Base-by-base conservation (phyloP, 1,139 yeast species). In the Taphrina populina region DNA sequence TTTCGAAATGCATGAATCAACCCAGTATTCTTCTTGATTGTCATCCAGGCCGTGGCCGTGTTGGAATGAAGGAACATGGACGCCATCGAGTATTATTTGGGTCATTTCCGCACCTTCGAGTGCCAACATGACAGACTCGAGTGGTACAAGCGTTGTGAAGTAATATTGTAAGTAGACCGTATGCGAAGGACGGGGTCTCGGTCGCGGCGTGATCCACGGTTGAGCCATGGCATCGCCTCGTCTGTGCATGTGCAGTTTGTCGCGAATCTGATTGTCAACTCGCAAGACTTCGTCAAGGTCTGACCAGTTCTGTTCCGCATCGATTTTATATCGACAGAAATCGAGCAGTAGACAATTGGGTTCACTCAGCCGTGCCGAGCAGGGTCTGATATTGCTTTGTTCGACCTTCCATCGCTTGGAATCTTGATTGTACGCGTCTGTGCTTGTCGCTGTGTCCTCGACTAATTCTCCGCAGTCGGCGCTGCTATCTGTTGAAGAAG, bases 201-300 rank as follows among this genome's bases (percentile, higher is more conserved):
- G 54, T 15, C 44, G 44, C 2, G 54, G 54, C 10, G 44, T 37
- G 15, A 29, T 32, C 54, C 54, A 49, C 7, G 54, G 54, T 23
- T 49, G 54, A 4, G 46, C 54, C 54, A 49, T 49, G 24, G 46
- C 54, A 32, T 49, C 54, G n/a, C 46, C 44, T 6, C 44, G 23
- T n/a, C 36, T 37, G 11, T 23, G 44, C 37, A 49, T 29, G 17
- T 39, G 40, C n/a, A 49, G 46, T 5, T 26, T 19, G 19, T 37
- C 46, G 13, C 54, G 43, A 17, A 39, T 33, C 23, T 39, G 30
- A 29, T 41, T 40, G 19, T 49, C 54, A 19, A 49, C 24, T 8
- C 46, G 10, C 20, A 49, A 33, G 24, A 49, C 39, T 26, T 49
- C 54, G 19, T 37, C 44, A 10, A 49, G 24, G 8, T 29, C 30